phyloP scores from a whole-genome alignment of 2,329 filamentous ascomycete species.

The Beauveria australis region DNA sequence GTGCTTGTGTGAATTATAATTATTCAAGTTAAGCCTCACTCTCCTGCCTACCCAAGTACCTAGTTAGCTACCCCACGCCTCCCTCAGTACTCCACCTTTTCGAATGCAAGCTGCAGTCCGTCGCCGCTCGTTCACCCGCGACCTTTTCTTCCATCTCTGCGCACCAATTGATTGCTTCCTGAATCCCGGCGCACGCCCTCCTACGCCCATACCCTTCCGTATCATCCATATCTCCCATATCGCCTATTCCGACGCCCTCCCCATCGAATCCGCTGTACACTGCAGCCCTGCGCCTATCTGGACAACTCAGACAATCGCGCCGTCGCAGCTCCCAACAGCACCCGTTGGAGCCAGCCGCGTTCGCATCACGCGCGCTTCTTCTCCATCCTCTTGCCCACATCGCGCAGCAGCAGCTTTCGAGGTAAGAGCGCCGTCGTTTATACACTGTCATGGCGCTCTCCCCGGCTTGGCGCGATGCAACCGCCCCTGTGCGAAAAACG shows the following conservation, averaged over 20 bases:
- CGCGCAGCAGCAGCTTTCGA: neutral
- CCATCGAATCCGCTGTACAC: neutral
- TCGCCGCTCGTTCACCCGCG: neutral
- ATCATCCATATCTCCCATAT: neutral
- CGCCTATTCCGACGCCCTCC: constrained; percentile 5
- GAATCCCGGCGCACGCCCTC: constrained; percentile 1
- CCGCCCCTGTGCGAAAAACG: neutral
- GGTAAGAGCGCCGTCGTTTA: neutral
- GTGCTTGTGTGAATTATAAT: too few species aligned
- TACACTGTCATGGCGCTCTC: neutral
- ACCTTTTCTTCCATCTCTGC: neutral
- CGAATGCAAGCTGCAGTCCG: neutral
- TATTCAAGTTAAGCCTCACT: neutral
- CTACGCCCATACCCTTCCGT: too few species aligned
- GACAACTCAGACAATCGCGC: neutral
- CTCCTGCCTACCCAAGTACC: neutral
- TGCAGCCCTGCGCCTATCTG: constrained; percentile 2
- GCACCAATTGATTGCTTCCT: constrained; percentile 7
- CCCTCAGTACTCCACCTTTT: constrained; percentile 4
- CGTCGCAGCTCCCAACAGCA: neutral
- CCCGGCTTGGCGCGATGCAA: neutral
- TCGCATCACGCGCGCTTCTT: neutral
- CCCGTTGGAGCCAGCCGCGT: neutral
- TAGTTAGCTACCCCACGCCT: neutral
- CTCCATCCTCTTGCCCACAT: neutral